Conservation (phyloP, 1,284 basidiomycete species). For the Lentinula novae-zelandiae region DNA sequence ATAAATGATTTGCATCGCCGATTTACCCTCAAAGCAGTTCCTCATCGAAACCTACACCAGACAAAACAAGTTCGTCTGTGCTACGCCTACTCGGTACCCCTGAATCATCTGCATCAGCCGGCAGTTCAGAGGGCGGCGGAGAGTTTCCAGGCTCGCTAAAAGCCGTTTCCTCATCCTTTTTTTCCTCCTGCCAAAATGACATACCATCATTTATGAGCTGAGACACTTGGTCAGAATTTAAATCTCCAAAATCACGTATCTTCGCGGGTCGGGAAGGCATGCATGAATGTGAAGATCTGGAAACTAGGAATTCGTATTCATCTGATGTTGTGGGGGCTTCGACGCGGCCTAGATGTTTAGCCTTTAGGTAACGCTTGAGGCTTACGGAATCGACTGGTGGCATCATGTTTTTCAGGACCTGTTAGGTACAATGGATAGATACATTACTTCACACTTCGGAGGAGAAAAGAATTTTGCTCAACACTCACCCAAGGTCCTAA, state of each 20-base stretch:
- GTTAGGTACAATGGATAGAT: background rate
- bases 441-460: too few relatives aligned
- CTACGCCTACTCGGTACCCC: background rate
- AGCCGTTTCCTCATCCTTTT: background rate
- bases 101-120: background rate
- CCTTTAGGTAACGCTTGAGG: constrained; percentile 29
- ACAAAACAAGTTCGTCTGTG: background rate
- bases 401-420: constrained; percentile 46
- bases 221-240: constrained; percentile 39
- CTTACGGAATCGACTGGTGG: constrained; percentile 26
- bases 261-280: constrained; percentile 34
- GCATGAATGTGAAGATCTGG: constrained; percentile 32
- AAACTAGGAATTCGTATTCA: constrained; percentile 44
- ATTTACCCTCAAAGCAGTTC: background rate
- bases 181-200: constrained; percentile 28
- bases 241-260: constrained; percentile 31
- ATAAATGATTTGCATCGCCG: background rate
- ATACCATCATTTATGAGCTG: constrained; percentile 37
- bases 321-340: constrained; percentile 13
- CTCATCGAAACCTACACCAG: background rate
- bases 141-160: background rate
- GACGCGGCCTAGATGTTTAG: constrained; percentile 5
- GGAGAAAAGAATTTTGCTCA: background rate
- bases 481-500: constrained; percentile 52
- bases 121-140: background rate